phyloP scores from a whole-genome alignment of 345 rosid species.

The Eucalyptus microcorys region DNA sequence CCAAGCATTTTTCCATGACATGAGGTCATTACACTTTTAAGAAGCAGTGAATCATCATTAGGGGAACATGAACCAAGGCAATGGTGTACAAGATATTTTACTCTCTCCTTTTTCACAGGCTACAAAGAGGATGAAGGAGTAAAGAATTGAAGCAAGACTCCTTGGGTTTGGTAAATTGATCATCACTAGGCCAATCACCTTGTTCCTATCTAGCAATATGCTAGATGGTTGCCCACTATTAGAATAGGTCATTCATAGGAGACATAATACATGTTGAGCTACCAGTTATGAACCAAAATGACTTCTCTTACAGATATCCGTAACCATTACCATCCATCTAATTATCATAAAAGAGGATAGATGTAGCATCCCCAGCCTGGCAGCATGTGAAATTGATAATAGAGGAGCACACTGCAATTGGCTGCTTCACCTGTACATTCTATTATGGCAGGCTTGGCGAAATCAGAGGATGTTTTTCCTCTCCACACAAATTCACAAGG shows the following conservation, averaged over 20 bases:
- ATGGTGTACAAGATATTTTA: background rate
- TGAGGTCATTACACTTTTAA: too few species aligned
- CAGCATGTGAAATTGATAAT: background rate
- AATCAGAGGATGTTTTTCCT: background rate
- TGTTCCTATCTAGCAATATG: too few species aligned
- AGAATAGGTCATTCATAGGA: too few species aligned
- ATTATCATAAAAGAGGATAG: background rate
- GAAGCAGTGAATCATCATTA: background rate
- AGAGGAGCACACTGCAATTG: background rate
- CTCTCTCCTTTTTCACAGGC: too few species aligned
- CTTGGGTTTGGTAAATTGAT: too few species aligned
- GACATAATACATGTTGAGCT: too few species aligned
- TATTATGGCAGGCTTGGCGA: background rate
- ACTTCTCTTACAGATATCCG: too few species aligned
- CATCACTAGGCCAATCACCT: too few species aligned
- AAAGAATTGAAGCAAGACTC: too few species aligned
- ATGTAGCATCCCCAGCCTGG: background rate
- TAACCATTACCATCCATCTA: background rate
- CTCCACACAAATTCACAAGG: background rate
- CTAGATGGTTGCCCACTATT: too few species aligned
- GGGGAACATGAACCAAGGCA: too few species aligned
- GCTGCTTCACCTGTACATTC: background rate
- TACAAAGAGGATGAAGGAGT: too few species aligned
- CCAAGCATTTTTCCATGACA: background rate
- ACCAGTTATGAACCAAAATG: background rate